Conservation (phyloP, 331 rosid species). For the Dryas integrifolia region DNA sequence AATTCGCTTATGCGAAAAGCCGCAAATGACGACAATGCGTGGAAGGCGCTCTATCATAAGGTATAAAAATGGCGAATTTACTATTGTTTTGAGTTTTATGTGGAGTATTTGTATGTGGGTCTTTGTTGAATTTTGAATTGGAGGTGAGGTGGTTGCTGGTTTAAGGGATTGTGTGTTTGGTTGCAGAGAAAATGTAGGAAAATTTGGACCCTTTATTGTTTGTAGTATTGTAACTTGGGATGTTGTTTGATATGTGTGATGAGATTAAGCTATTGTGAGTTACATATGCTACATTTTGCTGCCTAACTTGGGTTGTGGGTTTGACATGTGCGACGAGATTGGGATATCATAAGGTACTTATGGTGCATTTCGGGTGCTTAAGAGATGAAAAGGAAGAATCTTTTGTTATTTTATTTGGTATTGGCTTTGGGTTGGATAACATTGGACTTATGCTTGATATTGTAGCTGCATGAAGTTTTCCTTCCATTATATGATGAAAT, state of each 20-base stretch:
- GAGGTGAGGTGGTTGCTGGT: background rate
- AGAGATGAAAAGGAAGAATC: background rate
- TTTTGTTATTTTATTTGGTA: background rate
- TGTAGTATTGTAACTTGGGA: background rate
- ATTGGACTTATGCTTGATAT: background rate
- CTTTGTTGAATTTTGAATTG: background rate
- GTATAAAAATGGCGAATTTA: conserved; percentile 24
- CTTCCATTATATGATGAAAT: background rate
- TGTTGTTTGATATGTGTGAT: background rate
- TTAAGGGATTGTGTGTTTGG: background rate
- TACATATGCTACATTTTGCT: background rate
- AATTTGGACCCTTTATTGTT: background rate
- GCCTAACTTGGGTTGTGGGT: conserved; percentile 1
- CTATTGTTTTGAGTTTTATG: background rate
- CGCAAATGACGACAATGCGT: conserved; percentile 95
- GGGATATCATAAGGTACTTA: background rate
- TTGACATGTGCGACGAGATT: conserved; percentile 9
- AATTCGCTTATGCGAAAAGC: conserved; percentile 92
- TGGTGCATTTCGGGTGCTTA: background rate
- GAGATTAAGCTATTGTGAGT: conserved; percentile 1
- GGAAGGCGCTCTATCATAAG: conserved; percentile 98
- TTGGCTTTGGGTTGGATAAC: background rate
- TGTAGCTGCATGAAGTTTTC: background rate
- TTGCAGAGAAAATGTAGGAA: conserved; percentile 9
- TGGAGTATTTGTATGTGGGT: background rate